Evolutionary conservation across 228 moss, liverwort and hornwort genomes (phyloP).

Genomic region (Sphagnum fallax): DNA sequence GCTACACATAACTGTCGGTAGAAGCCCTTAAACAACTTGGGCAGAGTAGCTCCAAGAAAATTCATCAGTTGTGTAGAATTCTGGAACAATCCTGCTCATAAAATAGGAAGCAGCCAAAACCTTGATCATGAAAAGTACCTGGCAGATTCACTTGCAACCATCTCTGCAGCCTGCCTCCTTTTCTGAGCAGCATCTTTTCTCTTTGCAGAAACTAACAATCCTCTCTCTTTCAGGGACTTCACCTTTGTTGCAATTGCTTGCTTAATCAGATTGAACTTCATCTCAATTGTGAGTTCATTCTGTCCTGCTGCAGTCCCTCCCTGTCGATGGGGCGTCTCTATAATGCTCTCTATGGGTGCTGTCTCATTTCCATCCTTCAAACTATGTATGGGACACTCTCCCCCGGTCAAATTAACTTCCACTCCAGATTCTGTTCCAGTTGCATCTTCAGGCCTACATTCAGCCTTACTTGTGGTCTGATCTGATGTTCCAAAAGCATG

Average conservation of each 20-base stretch:
- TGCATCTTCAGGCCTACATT: too few relatives aligned
- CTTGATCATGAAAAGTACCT: neutral
- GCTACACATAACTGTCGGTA: too few relatives aligned
- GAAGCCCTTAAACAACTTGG: too few relatives aligned
- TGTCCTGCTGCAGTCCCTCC: constrained; percentile 4
- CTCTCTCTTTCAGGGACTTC: constrained; percentile 18
- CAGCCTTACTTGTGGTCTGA: too few relatives aligned
- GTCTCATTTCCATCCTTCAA: neutral
- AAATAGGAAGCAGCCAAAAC: too few relatives aligned
- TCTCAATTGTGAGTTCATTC: constrained; percentile 18
- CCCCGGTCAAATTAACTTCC: too few relatives aligned
- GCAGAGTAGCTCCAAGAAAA: too few relatives aligned
- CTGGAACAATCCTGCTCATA: too few relatives aligned
- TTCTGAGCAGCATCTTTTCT: constrained; percentile 34
- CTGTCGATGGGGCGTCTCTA: neutral
- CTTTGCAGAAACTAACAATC: constrained; percentile 15
- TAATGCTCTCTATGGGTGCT: neutral
- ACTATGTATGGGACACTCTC: too few relatives aligned
- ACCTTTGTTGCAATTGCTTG: constrained; percentile 15
- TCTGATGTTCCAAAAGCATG: too few relatives aligned
- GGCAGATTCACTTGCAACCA: constrained; percentile 1
- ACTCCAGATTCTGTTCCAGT: too few relatives aligned
- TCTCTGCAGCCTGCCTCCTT: constrained; percentile 29
- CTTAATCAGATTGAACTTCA: constrained; percentile 18
- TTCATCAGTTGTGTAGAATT: too few relatives aligned